These are phyloP conservation scores for Chrysochromulina parva DNA, from an alignment of 78 protist species.

Conservation along the genomic window DNA sequence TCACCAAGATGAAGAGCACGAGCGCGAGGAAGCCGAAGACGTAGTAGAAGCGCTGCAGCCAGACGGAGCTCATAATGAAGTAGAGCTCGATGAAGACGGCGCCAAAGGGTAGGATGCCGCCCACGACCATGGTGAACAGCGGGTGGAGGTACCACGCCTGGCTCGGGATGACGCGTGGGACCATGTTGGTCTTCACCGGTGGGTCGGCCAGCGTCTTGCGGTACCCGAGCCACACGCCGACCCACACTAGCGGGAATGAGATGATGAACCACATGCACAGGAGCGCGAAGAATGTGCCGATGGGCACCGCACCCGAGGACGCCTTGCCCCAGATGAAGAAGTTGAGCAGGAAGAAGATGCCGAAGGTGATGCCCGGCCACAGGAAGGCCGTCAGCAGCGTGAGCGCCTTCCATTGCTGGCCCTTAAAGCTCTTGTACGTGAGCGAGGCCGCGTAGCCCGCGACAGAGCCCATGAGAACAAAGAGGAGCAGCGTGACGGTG, in stretches of 20 bases:
- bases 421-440: conserved; percentile 77
- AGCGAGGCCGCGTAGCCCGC: conserved; percentile 54
- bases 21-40: conserved; percentile 70
- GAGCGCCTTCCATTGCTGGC: conserved; percentile 81
- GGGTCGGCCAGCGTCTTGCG: background rate
- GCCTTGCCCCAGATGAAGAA: conserved; percentile 60
- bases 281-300: conserved; percentile 64
- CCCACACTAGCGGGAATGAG: conserved; percentile 92
- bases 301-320: conserved; percentile 69
- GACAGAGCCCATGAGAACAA: conserved; percentile 82
- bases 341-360: conserved; percentile 67
- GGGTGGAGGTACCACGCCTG: conserved; percentile 43
- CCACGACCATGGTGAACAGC: conserved; percentile 35
- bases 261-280: conserved; percentile 87
- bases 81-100: conserved; percentile 79
- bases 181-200: conserved; percentile 26
- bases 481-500: conserved; percentile 81
- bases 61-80: conserved; percentile 72
- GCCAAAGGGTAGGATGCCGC: conserved; percentile 78
- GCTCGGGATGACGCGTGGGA: conserved; percentile 55
- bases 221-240: conserved; percentile 89
- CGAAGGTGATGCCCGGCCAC: conserved; percentile 74
- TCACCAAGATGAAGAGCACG: background rate
- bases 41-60: conserved; percentile 63
- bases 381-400: conserved; percentile 67